Base-by-base conservation (phyloP, 306 rosid species). In the Begonia loranthoides region DNA sequence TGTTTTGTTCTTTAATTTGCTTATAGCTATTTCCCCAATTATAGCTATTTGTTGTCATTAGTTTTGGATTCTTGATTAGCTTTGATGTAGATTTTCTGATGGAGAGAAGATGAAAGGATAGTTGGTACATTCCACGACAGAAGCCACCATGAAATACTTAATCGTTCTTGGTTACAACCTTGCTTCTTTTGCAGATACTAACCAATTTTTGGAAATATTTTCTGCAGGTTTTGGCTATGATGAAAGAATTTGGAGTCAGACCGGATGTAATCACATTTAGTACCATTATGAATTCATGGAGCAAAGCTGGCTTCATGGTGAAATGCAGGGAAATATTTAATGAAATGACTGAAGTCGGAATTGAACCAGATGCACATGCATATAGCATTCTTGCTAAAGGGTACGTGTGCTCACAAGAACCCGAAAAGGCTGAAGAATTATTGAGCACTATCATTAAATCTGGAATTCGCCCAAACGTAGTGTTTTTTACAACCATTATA, bases 381-480 rank as follows among this genome's bases (percentile, higher is more conserved):
- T 83, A 76, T 63, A 71, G 84, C 64, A 83, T 83, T 69, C 84
- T 83, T 21, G 84, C 87, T 49, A 83, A 83, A 71, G 93, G 82
- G 24, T 76, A 83, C 40, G 78, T 74, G 11, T 76, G 87, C 49
- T 76, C 76, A 9, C 84, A 68, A 58, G 84, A 83, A 76, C 72
- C 72, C 1, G 74, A 74, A 68, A 76, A 79, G 40, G 84, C 93
- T 15, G 82, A 83, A 67, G 84, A 79, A 58, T 61, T 83, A 52
- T 63, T 76, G 41, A 52, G 55, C 47, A 51, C 56, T 57, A 79
- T 83, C 79, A 66, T 60, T n/a, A 47, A 60, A 56, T 67, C 66
- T 8, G 71, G 82, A 24, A 62, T 71, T 50, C 62, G n/a, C 41
- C 93, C 87, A 17, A 83, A 69, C n/a, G 80, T 79, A 61, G 93